phyloP scores from a whole-genome alignment of 805 yeast genomes.

The Candida michaelii region DNA sequence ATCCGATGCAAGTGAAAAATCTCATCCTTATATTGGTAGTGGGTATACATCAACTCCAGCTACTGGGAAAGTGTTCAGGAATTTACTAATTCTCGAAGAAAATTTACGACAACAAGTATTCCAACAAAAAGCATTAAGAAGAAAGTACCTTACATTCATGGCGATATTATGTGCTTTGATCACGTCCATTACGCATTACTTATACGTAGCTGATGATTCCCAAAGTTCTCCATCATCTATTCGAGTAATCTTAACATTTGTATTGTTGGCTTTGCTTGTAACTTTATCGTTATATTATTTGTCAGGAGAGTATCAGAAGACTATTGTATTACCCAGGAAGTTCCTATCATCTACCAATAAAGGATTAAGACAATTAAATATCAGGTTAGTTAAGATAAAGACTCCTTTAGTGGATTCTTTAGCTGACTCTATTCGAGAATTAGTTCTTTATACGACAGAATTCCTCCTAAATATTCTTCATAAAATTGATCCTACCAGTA shows the following conservation, averaged over 20 bases:
- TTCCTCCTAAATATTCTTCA: constrained; percentile 32
- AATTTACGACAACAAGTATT: constrained; percentile 76
- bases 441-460: constrained; percentile 30
- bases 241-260: constrained; percentile 48
- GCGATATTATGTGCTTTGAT: constrained; percentile 40
- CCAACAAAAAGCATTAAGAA: constrained; percentile 65
- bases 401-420: constrained; percentile 32
- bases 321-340: constrained; percentile 77
- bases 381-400: constrained; percentile 67
- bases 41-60: constrained; percentile 42
- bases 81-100: constrained; percentile 82
- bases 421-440: constrained; percentile 38
- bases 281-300: constrained; percentile 76
- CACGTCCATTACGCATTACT: constrained; percentile 39
- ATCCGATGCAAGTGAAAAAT: constrained; percentile 25
- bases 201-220: constrained; percentile 27
- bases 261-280: constrained; percentile 59
- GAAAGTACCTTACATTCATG: constrained; percentile 58
- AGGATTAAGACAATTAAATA: constrained; percentile 81
- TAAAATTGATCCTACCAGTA: constrained; percentile 32
- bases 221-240: constrained; percentile 28
- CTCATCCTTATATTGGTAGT: constrained; percentile 21
- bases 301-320: constrained; percentile 86
- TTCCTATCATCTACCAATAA: constrained; percentile 83
- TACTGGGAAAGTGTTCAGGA: constrained; percentile 75